phyloP scores from a whole-genome alignment of 2,329 filamentous ascomycete genomes.

The Furcasterigmium furcatum region DNA sequence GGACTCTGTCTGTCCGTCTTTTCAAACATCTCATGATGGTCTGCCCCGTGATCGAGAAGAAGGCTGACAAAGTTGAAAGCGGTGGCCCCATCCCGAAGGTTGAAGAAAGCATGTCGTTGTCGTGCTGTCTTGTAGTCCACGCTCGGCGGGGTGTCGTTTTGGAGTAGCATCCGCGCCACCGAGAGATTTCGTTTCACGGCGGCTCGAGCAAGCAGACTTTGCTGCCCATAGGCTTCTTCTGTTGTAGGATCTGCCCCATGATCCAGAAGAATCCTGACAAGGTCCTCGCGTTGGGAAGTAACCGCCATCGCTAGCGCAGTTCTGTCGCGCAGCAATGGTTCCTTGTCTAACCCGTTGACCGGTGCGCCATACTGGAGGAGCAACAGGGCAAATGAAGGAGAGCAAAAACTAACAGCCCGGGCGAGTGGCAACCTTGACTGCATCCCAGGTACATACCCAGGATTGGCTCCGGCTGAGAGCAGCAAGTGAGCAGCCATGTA shows the following conservation, averaged over 20 bases:
- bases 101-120: conserved; percentile 7
- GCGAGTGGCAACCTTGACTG: conserved; percentile 3
- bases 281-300: conserved; percentile 4
- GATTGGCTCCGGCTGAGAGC: conserved; percentile 15
- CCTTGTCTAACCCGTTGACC: conserved; percentile 7
- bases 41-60: conserved; percentile 15
- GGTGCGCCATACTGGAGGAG: conserved; percentile 7
- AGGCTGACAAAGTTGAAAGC: conserved; percentile 10
- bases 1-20: conserved; percentile 6
- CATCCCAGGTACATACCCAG: conserved; percentile 4
- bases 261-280: conserved; percentile 15
- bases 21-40: conserved; percentile 10
- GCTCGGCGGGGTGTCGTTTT: conserved; percentile 10
- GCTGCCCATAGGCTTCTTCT: conserved; percentile 14
- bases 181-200: conserved; percentile 2
- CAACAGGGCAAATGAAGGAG: neutral
- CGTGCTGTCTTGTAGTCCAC: conserved; percentile 10
- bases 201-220: conserved; percentile 10
- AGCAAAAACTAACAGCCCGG: neutral
- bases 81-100: conserved; percentile 2
- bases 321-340: neutral
- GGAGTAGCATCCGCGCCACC: conserved; percentile 12
- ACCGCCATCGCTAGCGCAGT: conserved; percentile 8
- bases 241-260: conserved; percentile 17
- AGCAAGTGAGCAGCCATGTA: conserved; percentile 14